These are phyloP conservation scores for Clonostachys rosea DNA, from an alignment of 2,329 filamentous ascomycete species.

Conservation along the genomic window DNA sequence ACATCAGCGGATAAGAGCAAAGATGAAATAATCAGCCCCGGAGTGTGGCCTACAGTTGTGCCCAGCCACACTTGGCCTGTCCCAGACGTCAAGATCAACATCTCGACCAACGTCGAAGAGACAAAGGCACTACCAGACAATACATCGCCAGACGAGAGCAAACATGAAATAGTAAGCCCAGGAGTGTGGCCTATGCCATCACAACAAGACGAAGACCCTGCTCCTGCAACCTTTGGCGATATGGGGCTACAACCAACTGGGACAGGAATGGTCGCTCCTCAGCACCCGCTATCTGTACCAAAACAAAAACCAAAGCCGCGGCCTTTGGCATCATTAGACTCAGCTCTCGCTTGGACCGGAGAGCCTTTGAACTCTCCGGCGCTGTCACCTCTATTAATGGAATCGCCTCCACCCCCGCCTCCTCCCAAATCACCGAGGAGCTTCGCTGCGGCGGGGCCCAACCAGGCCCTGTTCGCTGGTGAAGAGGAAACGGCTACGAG, in stretches of 20 bases:
- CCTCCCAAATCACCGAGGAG: not conserved
- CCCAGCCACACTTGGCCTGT: not conserved
- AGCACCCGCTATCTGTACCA: too few relatives aligned
- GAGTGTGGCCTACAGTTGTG: not conserved
- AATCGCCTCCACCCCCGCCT: not conserved
- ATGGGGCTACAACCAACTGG: too few relatives aligned
- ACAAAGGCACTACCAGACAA: not conserved
- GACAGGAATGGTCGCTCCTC: too few relatives aligned
- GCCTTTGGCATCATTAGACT: not conserved
- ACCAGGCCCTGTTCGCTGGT: too few relatives aligned
- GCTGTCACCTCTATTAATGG: not conserved
- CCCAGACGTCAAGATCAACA: not conserved
- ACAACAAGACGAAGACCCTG: too few relatives aligned
- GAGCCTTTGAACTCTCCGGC: not conserved
- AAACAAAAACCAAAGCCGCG: too few relatives aligned
- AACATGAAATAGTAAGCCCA: not conserved
- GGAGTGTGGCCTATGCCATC: too few relatives aligned
- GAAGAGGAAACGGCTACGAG: constrained; percentile 22
- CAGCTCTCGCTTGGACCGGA: not conserved
- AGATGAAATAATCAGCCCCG: not conserved
- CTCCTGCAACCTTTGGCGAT: too few relatives aligned
- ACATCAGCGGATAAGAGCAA: not conserved
- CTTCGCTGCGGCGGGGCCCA: too few relatives aligned
- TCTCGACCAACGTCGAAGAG: not conserved
- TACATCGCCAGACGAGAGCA: not conserved